These are phyloP conservation scores for Sporothrix protearum DNA, from an alignment of 2,329 filamentous ascomycete genomes.

Conservation along the genomic window DNA sequence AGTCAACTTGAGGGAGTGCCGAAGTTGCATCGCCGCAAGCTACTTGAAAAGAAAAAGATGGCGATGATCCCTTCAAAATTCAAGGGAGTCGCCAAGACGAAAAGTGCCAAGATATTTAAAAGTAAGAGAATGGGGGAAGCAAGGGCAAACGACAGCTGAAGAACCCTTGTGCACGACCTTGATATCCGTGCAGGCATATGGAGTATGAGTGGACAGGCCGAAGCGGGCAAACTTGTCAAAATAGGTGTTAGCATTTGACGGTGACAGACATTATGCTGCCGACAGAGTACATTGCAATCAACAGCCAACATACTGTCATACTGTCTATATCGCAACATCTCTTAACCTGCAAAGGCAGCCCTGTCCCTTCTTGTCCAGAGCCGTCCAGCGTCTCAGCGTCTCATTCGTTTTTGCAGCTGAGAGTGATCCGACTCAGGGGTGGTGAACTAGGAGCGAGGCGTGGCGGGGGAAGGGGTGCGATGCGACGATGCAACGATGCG, in stretches of 20 bases:
- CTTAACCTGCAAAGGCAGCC: no score
- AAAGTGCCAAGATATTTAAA: background rate
- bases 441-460: background rate
- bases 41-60: background rate
- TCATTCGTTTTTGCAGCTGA: background rate
- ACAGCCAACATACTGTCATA: no score
- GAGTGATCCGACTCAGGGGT: constrained; percentile 3
- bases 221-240: background rate
- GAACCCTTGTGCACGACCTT: background rate
- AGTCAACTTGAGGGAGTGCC: background rate
- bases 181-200: background rate
- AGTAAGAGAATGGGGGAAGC: background rate
- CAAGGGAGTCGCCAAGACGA: background rate
- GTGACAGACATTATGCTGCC: no score
- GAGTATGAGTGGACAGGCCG: background rate
- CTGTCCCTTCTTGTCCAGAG: background rate
- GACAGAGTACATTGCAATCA: no score
- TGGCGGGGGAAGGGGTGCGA: background rate
- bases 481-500: no score
- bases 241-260: background rate
- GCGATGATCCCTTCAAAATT: background rate
- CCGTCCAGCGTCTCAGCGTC: no score
- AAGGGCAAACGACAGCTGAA: constrained; percentile 6
- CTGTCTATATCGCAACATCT: no score
- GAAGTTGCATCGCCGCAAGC: background rate